These are phyloP conservation scores for Castanopsis chinensis DNA, from an alignment of 306 rosid species.

Conservation along the genomic window DNA sequence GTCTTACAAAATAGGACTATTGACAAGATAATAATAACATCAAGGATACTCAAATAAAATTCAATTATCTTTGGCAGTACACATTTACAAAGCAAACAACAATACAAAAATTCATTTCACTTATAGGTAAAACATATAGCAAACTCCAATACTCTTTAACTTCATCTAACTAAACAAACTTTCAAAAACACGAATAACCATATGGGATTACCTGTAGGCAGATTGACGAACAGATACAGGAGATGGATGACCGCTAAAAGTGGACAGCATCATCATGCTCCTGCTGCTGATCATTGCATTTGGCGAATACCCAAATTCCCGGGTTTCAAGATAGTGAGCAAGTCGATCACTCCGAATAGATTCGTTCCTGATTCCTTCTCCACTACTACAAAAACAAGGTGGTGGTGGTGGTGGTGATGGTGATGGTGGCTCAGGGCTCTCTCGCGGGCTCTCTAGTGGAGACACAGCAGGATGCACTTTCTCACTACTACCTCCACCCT, in stretches of 20 bases:
- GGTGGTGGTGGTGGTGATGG: conserved; percentile 60
- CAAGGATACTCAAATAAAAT: neutral
- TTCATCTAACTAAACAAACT: conserved; percentile 6
- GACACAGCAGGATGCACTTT: conserved; percentile 88
- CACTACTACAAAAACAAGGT: conserved; percentile 30
- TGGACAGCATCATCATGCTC: conserved; percentile 32
- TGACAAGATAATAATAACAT: neutral
- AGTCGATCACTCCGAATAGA: conserved; percentile 50
- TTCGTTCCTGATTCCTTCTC: conserved; percentile 38
- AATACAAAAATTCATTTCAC: neutral
- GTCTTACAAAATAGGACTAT: neutral
- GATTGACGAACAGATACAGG: conserved; percentile 49
- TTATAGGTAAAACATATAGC: neutral
- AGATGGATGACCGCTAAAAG: conserved; percentile 55
- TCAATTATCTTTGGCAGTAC: neutral
- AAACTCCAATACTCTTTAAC: conserved; percentile 11
- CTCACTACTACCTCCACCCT: conserved; percentile 33
- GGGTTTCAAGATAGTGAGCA: conserved; percentile 41
- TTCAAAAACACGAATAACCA: neutral
- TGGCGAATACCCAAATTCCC: conserved; percentile 51
- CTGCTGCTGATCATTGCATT: conserved; percentile 34
- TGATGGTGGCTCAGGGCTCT: conserved; percentile 67
- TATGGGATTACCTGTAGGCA: conserved; percentile 52
- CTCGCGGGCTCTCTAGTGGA: conserved; percentile 73
- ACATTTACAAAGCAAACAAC: neutral